phyloP scores from a whole-genome alignment of 2,329 filamentous ascomycete genomes.

The Diplodia intermedia region DNA sequence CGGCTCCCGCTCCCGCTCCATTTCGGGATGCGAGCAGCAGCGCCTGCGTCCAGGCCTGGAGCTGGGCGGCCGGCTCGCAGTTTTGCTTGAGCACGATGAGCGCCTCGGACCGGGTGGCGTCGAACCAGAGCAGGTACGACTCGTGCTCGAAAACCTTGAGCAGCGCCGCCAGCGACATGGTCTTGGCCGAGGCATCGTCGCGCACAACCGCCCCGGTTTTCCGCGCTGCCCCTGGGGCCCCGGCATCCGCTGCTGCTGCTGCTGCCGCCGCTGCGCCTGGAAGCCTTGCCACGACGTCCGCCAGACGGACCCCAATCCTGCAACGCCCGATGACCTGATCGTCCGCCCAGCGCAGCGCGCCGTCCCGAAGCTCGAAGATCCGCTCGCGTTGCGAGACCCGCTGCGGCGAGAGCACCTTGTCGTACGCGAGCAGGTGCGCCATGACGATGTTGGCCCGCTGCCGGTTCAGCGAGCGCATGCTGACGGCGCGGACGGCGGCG shows the following conservation, averaged over 20 bases:
- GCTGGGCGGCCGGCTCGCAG: conserved; percentile 57
- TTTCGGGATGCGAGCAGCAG: conserved; percentile 53
- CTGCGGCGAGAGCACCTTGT: conserved; percentile 65
- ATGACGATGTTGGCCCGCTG: conserved; percentile 85
- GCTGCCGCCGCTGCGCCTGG: background rate
- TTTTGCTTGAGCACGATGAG: conserved; percentile 70
- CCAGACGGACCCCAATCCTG: conserved; percentile 60
- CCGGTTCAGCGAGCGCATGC: conserved; percentile 82
- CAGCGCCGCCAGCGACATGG: conserved; percentile 54
- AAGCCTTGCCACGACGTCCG: conserved; percentile 42
- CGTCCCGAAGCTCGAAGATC: conserved; percentile 66
- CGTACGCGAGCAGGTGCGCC: conserved; percentile 57
- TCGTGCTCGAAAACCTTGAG: conserved; percentile 59
- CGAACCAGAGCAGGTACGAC: conserved; percentile 68
- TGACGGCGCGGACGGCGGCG: conserved; percentile 80
- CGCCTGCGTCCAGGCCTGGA: conserved; percentile 70
- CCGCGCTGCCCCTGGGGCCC: conserved; percentile 8
- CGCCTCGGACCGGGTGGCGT: conserved; percentile 50
- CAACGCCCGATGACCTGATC: conserved; percentile 60
- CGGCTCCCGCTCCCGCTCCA: background rate
- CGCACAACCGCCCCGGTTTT: conserved; percentile 22
- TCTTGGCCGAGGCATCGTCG: conserved; percentile 9
- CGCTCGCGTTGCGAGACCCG: conserved; percentile 67
- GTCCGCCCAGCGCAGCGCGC: conserved; percentile 65
- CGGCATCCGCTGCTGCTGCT: background rate